These are phyloP conservation scores for Arthroderma sp. DNA, from an alignment of 2,329 filamentous ascomycete genomes.

Conservation along the genomic window DNA sequence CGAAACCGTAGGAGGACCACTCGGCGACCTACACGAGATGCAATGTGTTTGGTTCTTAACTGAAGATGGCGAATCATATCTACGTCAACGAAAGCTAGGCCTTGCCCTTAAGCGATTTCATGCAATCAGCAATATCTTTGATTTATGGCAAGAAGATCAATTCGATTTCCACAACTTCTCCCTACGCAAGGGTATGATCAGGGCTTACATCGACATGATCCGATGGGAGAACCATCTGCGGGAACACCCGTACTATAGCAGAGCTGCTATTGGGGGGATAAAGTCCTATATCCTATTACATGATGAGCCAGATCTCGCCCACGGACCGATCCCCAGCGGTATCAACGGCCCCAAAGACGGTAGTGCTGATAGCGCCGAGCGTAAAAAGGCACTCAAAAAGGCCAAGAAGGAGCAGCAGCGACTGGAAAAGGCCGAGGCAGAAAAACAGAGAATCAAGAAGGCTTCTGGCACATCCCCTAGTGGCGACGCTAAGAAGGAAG, in stretches of 20 bases:
- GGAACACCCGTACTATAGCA: slow-evolving; percentile 84
- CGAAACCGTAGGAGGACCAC: slow-evolving; percentile 73
- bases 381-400: slow-evolving; percentile 83
- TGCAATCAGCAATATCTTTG: slow-evolving; percentile 80
- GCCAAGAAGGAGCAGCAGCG: slow-evolving; percentile 68
- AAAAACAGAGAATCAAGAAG: slow-evolving; percentile 78
- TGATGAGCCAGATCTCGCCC: slow-evolving; percentile 57
- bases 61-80: slow-evolving; percentile 83
- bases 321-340: slow-evolving; percentile 49
- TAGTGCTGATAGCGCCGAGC: slow-evolving; percentile 48
- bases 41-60: slow-evolving; percentile 96
- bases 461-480: slow-evolving; percentile 48
- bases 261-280: slow-evolving; percentile 70
- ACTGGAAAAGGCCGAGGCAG: slow-evolving; percentile 65
- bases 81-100: slow-evolving; percentile 67
- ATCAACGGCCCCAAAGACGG: slow-evolving; percentile 40
- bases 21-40: slow-evolving; percentile 92
- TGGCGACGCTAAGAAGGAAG: slow-evolving; percentile 66
- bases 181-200: slow-evolving; percentile 87
- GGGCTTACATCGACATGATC: slow-evolving; percentile 91
- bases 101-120: slow-evolving; percentile 89
- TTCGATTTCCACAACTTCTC: slow-evolving; percentile 99
- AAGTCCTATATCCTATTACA: slow-evolving; percentile 67
- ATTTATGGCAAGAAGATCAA: slow-evolving; percentile 95
- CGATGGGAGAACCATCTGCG: slow-evolving; percentile 87